A percentile compares a stretch with the other conserved stretches of the same genome.
Conservation (phyloP, 1,139 yeast genomes). For the Candida mesenterica region DNA sequence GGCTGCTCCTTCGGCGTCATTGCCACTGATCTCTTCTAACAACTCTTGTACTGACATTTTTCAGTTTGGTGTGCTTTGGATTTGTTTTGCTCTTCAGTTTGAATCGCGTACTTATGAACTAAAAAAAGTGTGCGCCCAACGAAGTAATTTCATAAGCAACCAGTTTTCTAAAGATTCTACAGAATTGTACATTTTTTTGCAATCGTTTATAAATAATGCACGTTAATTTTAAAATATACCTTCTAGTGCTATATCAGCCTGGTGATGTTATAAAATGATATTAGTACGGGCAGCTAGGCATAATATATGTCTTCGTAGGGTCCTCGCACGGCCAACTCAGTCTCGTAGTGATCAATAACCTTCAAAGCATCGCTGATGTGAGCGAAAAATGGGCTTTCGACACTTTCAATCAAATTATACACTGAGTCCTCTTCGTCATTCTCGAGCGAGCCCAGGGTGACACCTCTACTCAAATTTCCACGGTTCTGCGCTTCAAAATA, state of each 20-base stretch:
- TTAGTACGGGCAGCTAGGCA: no score
- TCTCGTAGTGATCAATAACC: constrained; percentile 40
- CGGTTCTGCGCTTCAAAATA: constrained; percentile 26
- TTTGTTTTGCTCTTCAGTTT: no score
- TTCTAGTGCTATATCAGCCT: no score
- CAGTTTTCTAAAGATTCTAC: no score
- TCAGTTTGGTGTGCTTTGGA: constrained; percentile 1
- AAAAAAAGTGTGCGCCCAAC: no score
- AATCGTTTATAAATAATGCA: no score
- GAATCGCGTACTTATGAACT: no score
- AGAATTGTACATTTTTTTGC: no score
- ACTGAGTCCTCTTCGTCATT: constrained; percentile 15
- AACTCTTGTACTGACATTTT: constrained; percentile 9
- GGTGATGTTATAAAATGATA: no score
- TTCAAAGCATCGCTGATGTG: constrained; percentile 45
- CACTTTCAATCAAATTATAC: constrained; percentile 28
- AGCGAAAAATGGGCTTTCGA: constrained; percentile 32
- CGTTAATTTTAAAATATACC: no score
- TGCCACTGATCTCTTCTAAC: constrained; percentile 6
- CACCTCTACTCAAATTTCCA: constrained; percentile 3
- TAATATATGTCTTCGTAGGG: no score
- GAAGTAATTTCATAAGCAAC: no score
- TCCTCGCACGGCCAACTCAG: constrained; percentile 3
- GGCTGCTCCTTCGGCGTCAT: constrained; percentile 17
- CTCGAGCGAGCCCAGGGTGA: constrained; percentile 3